These are phyloP conservation scores for Drechslerella coelobrocha DNA, from an alignment of 2,329 filamentous ascomycete species.

Conservation along the genomic window DNA sequence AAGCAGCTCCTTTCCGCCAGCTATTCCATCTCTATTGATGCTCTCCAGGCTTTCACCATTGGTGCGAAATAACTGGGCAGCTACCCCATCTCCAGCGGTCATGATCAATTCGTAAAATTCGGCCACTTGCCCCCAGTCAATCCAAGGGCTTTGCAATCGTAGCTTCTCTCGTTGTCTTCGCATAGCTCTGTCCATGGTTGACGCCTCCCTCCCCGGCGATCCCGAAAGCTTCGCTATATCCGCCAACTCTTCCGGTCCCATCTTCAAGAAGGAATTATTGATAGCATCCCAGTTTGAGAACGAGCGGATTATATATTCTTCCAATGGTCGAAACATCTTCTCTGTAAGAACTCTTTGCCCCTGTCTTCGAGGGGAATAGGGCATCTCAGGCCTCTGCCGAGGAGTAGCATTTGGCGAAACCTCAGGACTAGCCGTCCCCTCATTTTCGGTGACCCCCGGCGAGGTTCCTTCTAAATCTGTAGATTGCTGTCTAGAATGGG, in stretches of 20 bases:
- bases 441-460: slow-evolving; percentile 41
- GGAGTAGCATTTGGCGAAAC: slow-evolving; percentile 2
- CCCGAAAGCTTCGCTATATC: slow-evolving; percentile 54
- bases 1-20: slow-evolving; percentile 63
- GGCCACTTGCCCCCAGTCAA: slow-evolving; percentile 75
- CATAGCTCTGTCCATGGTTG: slow-evolving; percentile 46
- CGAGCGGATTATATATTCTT: slow-evolving; percentile 75
- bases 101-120: slow-evolving; percentile 77
- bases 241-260: slow-evolving; percentile 33
- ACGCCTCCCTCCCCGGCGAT: slow-evolving; percentile 52
- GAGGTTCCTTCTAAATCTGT: slow-evolving; percentile 46
- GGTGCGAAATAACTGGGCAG: slow-evolving; percentile 32
- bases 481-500: slow-evolving; percentile 30
- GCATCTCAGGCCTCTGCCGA: slow-evolving; percentile 45
- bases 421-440: slow-evolving; percentile 46
- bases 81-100: slow-evolving; percentile 63
- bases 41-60: slow-evolving; percentile 17
- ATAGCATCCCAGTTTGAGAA: slow-evolving; percentile 74
- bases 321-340: slow-evolving; percentile 70
- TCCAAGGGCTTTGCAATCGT: slow-evolving; percentile 58
- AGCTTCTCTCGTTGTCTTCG: slow-evolving; percentile 55
- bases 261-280: slow-evolving; percentile 69
- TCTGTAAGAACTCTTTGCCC: slow-evolving; percentile 47
- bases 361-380: slow-evolving; percentile 64
- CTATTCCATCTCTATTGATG: slow-evolving; percentile 69